Evolutionary conservation across 768 basidiomycete genomes (phyloP).

Genomic region (Lentinus brumalis): DNA sequence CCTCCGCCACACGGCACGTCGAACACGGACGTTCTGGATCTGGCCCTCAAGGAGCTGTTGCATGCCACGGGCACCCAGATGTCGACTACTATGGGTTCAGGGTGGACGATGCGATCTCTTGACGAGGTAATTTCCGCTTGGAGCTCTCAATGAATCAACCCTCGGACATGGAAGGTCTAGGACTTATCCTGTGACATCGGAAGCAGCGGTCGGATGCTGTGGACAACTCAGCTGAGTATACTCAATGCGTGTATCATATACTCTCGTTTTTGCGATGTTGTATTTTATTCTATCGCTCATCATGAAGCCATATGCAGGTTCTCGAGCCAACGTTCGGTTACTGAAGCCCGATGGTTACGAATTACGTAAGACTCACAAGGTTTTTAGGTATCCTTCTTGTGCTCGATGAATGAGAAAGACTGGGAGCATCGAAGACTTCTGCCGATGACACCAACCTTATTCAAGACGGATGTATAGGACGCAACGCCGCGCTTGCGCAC

Average conservation of each 20-base stretch:
- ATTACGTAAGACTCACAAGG: not conserved
- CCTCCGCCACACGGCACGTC: constrained; percentile 54
- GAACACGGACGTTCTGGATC: constrained; percentile 39
- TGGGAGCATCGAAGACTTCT: too few species aligned
- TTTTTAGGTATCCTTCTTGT: too few species aligned
- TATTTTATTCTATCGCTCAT: not conserved
- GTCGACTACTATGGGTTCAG: constrained; percentile 66
- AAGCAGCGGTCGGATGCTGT: not conserved
- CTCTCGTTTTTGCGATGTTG: not conserved
- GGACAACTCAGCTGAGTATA: not conserved
- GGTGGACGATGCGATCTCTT: constrained; percentile 72
- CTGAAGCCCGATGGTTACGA: not conserved
- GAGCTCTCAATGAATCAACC: constrained; percentile 29
- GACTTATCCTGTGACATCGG: not conserved
- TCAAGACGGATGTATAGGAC: too few species aligned
- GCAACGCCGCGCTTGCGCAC: too few species aligned
- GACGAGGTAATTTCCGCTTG: constrained; percentile 67
- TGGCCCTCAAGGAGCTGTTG: constrained; percentile 82
- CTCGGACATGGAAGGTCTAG: not conserved
- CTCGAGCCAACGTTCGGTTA: not conserved
- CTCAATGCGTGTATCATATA: not conserved
- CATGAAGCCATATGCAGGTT: not conserved
- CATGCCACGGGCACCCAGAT: constrained; percentile 84
- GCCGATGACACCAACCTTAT: too few species aligned
- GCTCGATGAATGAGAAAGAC: too few species aligned